Evolutionary conservation across 169 alveolate species (phyloP), one percentile per base, ranked within the genome.

Genomic region (Amoebophrya sp.): DNA sequence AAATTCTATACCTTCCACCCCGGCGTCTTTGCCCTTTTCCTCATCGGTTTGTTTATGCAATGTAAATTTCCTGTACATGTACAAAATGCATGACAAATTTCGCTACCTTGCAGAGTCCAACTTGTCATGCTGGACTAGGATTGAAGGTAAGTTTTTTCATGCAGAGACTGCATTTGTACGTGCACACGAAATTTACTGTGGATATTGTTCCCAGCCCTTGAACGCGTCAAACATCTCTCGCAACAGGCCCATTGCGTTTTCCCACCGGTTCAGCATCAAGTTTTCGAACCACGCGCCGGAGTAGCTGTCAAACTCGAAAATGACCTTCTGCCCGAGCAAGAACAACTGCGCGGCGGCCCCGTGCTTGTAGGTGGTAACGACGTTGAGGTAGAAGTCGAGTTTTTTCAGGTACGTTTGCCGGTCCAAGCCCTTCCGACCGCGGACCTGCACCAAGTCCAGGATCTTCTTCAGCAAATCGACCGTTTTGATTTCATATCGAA

Each of bases 341-440:
- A 66, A 66, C 7, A 66, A 1, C 83, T 66, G 83, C 83, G 83
- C 83, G 35, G 83, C 83, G 7, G 83, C 32, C 83, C 83, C 83
- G 35, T 66, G 83, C 35, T 66, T 66, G 83, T 66, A 66, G 35
- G 83, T 66, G 29, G 39, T 66, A 3, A 66, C 83, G 35, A 66
- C 83, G 1, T 66, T 66, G 32, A 66, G 35, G 35, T 66, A 66
- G 32, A 66, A 66, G 83, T 66, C 83, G 10, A 66, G 83, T 25
- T 66, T 66, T 25, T 66, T 66, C 83, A 25, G 18, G 83, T 66
- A 66, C 35, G 83, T 66, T 2, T 2, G 32, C 32, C 83, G 83
- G 83, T 66, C 83, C 7, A 66, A 25, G 32, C 83, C 35, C 35
- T 66, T 66, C 32, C 83, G 83, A 7, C 83, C 83, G 7, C 83